Base-by-base conservation (phyloP, 306 rosid genomes). In the Vicia sativa region DNA sequence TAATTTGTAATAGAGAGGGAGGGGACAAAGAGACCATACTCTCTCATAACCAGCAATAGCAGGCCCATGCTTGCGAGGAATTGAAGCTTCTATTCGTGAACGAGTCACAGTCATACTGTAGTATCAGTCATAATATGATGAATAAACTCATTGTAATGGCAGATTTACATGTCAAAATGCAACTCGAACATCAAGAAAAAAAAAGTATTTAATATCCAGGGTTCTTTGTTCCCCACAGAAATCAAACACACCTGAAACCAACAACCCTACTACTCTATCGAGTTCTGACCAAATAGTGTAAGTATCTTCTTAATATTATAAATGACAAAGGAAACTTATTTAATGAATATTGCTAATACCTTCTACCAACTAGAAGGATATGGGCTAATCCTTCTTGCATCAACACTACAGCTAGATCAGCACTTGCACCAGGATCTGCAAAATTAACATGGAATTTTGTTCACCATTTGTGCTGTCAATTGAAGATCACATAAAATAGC, bases 301-400 rank as follows among this genome's bases (percentile, higher is more conserved):
- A 65, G 45, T 37, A 72, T 72, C 61, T 62, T 55, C 19, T 48
- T 49, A 56, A 34, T 43, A 26, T 12, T 53, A 54, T 31, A 45
- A 62, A 42, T 11, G 9, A 64, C 49, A 46, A 64, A 26, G 14
- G 9, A 64, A 63, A 16, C 61, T 7, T 29, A 43, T 34, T 52
- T 34, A 66, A 25, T 14, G 45, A 37, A 73, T 43, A 42, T 61
- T 65, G 38, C 11, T 46, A 39, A 49, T 78, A 93, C 99, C 97
- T 93, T 85, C 81, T 90, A 67, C 99, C 99, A 52, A 93, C 55
- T 65, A 93, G 97, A 57, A 88, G 85, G 71, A 93, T 78, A 82
- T 93, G 97, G 3, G 99, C 96, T 68, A 93, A 75, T 76, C 99
- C 99, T 87, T 93, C 97, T 88, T 93, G 99, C 99, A 93, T 93